These are phyloP conservation scores for Cladosporium oxysporum DNA, from an alignment of 2,329 filamentous ascomycete genomes.

Conservation along the genomic window DNA sequence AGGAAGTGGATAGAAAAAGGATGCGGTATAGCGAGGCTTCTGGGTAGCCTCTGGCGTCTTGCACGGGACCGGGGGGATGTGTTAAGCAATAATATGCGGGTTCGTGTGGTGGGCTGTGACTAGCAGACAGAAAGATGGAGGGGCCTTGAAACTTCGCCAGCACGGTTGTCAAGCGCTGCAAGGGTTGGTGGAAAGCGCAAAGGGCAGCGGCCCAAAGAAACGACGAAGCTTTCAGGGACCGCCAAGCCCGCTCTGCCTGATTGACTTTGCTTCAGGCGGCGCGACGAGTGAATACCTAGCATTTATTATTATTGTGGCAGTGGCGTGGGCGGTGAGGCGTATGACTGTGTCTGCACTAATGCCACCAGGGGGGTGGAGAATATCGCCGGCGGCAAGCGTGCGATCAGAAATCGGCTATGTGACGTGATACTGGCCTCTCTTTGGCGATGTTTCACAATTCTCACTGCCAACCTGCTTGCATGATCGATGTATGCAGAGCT, in stretches of 20 bases:
- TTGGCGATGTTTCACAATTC: constrained; percentile 3
- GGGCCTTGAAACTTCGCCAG: constrained; percentile 9
- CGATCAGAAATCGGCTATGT: neutral
- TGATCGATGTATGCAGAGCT: neutral
- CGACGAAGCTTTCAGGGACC: neutral
- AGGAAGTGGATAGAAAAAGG: neutral
- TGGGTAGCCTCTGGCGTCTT: neutral
- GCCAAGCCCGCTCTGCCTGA: neutral
- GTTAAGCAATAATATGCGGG: neutral
- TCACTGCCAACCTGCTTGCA: constrained; percentile 1
- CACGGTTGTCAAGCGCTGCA: constrained; percentile 5
- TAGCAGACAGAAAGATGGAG: constrained; percentile 5
- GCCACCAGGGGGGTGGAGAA: neutral
- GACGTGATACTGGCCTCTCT: constrained; percentile 3
- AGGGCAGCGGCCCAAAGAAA: neutral
- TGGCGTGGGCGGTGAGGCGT: constrained; percentile 1
- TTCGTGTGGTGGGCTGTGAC: constrained; percentile 5
- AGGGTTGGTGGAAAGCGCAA: neutral
- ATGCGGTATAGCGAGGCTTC: neutral
- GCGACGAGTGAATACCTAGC: neutral
- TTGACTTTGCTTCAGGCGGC: neutral
- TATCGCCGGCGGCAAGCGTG: neutral
- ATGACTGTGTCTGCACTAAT: neutral
- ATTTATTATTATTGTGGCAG: neutral
- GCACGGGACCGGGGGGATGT: neutral